A percentile compares a stretch with the other conserved stretches of the same genome.
Evolutionary conservation across 116 monocot species (phyloP).

Genomic region (Cymodocea nodosa): DNA sequence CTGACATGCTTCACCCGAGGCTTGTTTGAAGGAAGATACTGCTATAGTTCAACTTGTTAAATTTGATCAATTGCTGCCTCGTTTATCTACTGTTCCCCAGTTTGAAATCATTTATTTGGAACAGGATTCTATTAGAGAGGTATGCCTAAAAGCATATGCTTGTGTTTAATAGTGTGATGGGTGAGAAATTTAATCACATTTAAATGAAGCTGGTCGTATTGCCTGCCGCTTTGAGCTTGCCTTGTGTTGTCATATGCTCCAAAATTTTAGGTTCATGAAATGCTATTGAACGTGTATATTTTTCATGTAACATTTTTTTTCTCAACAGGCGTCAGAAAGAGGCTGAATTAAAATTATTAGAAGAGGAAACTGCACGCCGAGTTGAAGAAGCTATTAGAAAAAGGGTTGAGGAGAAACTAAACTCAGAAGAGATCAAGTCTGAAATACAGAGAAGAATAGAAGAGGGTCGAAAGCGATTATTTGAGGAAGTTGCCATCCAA

Average conservation of each 20-base stretch:
- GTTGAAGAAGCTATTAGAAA: conserved; percentile 91
- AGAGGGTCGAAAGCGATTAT: conserved; percentile 66
- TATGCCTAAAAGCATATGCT: conserved; percentile 85
- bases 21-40: conserved; percentile 87
- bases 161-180: conserved; percentile 31
- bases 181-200: conserved; percentile 24
- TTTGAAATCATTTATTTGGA: conserved; percentile 91
- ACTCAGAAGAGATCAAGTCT: conserved; percentile 67
- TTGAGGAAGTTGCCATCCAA: conserved; percentile 71
- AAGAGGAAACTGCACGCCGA: conserved; percentile 89
- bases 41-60: conserved; percentile 77
- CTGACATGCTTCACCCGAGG: conserved; percentile 85
- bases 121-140: conserved; percentile 75
- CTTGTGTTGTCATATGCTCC: conserved; percentile 15
- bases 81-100: conserved; percentile 80
- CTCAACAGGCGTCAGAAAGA: conserved; percentile 72
- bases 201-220: conserved; percentile 27
- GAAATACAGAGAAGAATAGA: conserved; percentile 68
- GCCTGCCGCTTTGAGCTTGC: conserved; percentile 23
- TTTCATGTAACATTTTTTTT: conserved; percentile 16
- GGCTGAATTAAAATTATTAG: conserved; percentile 76
- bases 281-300: not conserved
- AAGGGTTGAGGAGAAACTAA: conserved; percentile 78
- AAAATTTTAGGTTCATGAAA: not conserved
- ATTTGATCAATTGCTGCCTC: conserved; percentile 76